These are phyloP conservation scores for Cardamine occulta DNA, from an alignment of 345 rosid genomes.

Conservation along the genomic window DNA sequence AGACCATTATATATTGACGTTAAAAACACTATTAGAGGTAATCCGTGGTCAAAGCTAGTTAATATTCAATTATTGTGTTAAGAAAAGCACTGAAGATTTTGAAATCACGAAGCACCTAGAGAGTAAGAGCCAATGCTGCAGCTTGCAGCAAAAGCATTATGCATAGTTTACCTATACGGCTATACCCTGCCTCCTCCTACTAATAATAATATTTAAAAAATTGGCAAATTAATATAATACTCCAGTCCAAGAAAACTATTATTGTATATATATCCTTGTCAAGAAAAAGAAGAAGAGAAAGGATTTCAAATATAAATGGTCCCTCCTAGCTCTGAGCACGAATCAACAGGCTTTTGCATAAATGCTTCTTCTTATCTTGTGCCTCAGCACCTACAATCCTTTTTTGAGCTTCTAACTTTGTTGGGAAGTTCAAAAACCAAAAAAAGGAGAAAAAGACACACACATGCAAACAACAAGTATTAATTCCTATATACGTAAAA, in stretches of 20 bases:
- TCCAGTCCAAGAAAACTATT: conserved; percentile 5
- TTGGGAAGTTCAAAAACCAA: conserved; percentile 39
- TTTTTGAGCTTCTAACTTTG: conserved; percentile 43
- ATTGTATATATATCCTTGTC: conserved; percentile 16
- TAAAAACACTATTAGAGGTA: conserved; percentile 19
- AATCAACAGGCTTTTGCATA: conserved; percentile 42
- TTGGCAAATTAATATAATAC: conserved; percentile 3
- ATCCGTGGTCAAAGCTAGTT: conserved; percentile 37
- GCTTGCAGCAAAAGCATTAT: conserved; percentile 29
- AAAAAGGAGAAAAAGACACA: conserved; percentile 39
- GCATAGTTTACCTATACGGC: conserved; percentile 26
- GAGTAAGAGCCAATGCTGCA: conserved; percentile 42
- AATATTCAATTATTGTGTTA: conserved; percentile 12
- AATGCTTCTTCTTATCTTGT: conserved; percentile 42
- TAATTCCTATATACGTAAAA: neutral
- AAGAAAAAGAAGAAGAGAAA: conserved; percentile 13
- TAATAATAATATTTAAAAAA: neutral
- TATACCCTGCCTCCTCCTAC: conserved; percentile 6
- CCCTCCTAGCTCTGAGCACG: conserved; percentile 37
- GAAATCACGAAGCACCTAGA: conserved; percentile 40
- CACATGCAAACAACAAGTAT: conserved; percentile 40
- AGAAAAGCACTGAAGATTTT: conserved; percentile 36
- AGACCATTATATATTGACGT: neutral
- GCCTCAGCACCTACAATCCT: conserved; percentile 27
- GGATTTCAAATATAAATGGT: conserved; percentile 32